Percentiles rank a stretch among this genome's conserved stretches.
These are phyloP conservation scores for Cardiosporidium cionae DNA, from an alignment of 169 alveolate genomes.

Conservation along the genomic window DNA sequence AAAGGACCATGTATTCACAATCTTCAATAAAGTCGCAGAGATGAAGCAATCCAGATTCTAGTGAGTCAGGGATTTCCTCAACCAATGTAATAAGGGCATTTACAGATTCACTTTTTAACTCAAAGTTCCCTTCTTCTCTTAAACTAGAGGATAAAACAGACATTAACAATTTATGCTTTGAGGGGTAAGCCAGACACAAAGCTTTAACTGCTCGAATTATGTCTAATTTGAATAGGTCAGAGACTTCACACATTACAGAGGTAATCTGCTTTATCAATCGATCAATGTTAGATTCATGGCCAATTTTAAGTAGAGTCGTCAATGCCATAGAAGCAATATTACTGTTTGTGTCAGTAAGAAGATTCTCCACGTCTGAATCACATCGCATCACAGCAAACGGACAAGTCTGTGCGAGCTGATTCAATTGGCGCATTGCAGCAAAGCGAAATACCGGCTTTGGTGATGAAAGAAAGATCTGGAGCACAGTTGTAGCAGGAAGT, in stretches of 20 bases:
- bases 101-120: conserved; percentile 76
- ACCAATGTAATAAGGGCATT: conserved; percentile 84
- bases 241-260: conserved; percentile 58
- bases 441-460: conserved; percentile 72
- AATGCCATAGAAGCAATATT: conserved; percentile 86
- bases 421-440: conserved; percentile 74
- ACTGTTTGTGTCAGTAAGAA: conserved; percentile 79
- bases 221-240: conserved; percentile 80
- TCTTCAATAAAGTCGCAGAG: conserved; percentile 96
- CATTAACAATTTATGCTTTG: conserved; percentile 75
- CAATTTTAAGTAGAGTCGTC: conserved; percentile 88
- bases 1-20: conserved; percentile 87
- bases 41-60: conserved; percentile 72
- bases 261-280: conserved; percentile 79
- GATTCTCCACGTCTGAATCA: conserved; percentile 76
- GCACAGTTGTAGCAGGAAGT: conserved; percentile 27
- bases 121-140: conserved; percentile 80
- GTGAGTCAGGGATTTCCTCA: conserved; percentile 43
- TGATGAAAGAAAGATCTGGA: conserved; percentile 57
- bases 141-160: conserved; percentile 79
- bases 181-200: conserved; percentile 83
- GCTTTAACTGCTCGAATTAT: conserved; percentile 80
- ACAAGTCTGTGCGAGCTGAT: conserved; percentile 50
- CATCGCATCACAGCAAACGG: conserved; percentile 57
- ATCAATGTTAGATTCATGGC: conserved; percentile 86